Base-by-base conservation (phyloP, 2,329 filamentous ascomycete species). In the Zopfia rhizophila region DNA sequence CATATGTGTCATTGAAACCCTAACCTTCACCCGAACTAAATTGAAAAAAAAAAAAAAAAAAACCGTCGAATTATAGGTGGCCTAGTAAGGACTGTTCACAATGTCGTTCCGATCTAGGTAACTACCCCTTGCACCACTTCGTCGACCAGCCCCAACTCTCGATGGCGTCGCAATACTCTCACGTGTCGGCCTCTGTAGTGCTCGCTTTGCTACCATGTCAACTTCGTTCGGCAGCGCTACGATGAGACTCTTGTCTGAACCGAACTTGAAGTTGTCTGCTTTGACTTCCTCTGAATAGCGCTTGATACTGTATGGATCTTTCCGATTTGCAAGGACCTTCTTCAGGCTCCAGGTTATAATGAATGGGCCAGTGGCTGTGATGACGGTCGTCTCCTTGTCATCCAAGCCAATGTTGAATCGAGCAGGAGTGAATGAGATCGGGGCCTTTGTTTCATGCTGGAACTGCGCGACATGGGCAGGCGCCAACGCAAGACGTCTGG, bases 241-340 rank as follows among this genome's bases (percentile, higher is more conserved):
- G 64, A 99, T 96, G 62, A 99, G 91, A 64, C 97, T 97, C 83
- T 96, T 96, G 73, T 99, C 94, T 4, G 88, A 92, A 33, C 93
- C 93, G 65, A 91, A 99, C 64, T 94, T 91, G 85, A 99, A 99
- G 71, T 99, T 96, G 71, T 99, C 94, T 3, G 94, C 94, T 80
- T 95, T 97, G 67, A 99, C 91, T 54, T 96, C 89, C 64, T 99
- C 94, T 1, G 85, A 82, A 69, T 99, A 99, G 12, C 94, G 88
- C 80, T 97, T 97, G 80, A 99, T 97, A 60, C 87, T 89, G 76
- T 99, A 99, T 0, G 93, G 88, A 48, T 94, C 89, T 73, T 92
- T 94, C 55, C 82, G 83, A 39, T 90, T 90, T 16, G 81, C 81
- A 11, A 97, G 73, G 1, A 97, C 82, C 78, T 96, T 96, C 81